Evolutionary conservation across 768 basidiomycete genomes (phyloP).

Genomic region (Leccinellum rugosiceps): DNA sequence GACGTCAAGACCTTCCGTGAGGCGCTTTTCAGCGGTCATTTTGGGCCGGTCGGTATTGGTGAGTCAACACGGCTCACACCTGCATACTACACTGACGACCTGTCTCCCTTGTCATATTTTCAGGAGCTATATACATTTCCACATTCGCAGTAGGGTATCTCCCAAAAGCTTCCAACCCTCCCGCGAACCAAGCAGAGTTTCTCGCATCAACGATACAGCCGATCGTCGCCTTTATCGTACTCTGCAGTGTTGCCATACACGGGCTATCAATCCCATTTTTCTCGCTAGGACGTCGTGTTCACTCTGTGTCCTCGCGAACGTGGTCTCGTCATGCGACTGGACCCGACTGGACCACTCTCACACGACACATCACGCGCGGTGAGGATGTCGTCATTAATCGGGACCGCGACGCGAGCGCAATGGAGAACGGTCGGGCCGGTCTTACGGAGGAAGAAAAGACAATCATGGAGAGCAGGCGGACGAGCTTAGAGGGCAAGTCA

Average conservation of each 20-base stretch:
- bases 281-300: conserved; percentile 89
- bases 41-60: conserved; percentile 85
- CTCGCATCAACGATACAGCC: conserved; percentile 82
- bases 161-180: conserved; percentile 41
- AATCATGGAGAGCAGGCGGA: conserved; percentile 23
- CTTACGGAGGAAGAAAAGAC: conserved; percentile 30
- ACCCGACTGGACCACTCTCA: conserved; percentile 85
- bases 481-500: conserved; percentile 10
- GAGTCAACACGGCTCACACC: conserved; percentile 11
- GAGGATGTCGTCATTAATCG: conserved; percentile 86
- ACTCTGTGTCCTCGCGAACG: conserved; percentile 72
- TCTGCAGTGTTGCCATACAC: conserved; percentile 84
- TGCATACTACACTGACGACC: not conserved
- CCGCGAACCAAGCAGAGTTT: conserved; percentile 56
- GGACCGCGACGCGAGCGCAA: conserved; percentile 48
- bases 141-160: conserved; percentile 71
- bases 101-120: not conserved
- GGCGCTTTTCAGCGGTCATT: conserved; percentile 93
- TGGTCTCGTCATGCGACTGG: conserved; percentile 75
- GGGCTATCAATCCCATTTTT: conserved; percentile 94
- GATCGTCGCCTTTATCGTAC: conserved; percentile 92
- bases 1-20: conserved; percentile 94
- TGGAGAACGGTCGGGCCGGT: conserved; percentile 47
- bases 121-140: conserved; percentile 90
- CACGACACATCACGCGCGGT: conserved; percentile 62